phyloP scores from a whole-genome alignment of 2,329 filamentous ascomycete genomes.

The Fusarium chlamydosporum region DNA sequence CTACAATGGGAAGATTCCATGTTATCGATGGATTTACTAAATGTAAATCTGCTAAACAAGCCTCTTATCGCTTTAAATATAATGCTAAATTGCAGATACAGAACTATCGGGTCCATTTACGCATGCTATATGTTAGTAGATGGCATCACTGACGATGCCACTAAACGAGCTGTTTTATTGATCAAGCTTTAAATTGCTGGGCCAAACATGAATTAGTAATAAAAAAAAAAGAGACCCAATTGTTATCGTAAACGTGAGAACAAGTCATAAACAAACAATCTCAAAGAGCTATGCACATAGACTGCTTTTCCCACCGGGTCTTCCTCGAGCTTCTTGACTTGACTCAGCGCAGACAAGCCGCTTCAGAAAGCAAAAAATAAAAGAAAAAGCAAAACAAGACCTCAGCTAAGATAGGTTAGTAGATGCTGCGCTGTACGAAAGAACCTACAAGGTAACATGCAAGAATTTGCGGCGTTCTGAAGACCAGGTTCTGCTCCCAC shows the following conservation, averaged over 20 bases:
- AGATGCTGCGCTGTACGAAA: no score
- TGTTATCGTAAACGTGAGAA: neutral
- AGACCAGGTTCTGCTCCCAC: slow-evolving; percentile 2
- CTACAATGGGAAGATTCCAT: no score
- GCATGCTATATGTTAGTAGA: no score
- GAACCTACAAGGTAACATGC: neutral
- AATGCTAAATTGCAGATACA: no score
- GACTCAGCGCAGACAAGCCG: slow-evolving; percentile 14
- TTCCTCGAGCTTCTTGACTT: slow-evolving; percentile 8
- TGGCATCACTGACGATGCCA: no score
- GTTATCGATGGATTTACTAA: no score
- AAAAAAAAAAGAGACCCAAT: neutral
- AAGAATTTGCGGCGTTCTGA: slow-evolving; percentile 15
- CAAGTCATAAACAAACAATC: neutral
- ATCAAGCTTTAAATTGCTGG: neutral
- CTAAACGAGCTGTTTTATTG: no score
- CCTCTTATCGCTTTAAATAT: no score
- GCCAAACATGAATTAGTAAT: neutral
- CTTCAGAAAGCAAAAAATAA: neutral
- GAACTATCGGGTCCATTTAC: no score
- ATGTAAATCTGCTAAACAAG: no score
- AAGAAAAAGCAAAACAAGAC: no score
- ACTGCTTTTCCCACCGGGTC: neutral
- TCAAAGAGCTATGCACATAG: neutral
- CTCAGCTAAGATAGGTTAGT: neutral